phyloP scores from a whole-genome alignment of 805 yeast genomes.

The Nematodospora valgi region DNA sequence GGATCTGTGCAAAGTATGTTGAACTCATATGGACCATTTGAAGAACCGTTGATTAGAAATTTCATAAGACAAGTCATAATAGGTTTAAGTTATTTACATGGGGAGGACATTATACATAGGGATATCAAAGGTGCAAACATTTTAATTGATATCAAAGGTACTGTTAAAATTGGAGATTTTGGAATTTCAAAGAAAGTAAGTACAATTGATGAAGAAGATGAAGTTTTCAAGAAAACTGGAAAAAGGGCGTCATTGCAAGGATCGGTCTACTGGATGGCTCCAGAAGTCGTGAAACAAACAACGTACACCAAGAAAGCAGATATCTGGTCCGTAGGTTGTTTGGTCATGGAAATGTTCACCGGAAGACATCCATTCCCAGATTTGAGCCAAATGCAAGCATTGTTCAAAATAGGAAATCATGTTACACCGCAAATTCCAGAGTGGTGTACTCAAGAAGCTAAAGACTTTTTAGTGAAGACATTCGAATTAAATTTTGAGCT shows the following conservation, averaged over 20 bases:
- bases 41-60: slow-evolving; percentile 68
- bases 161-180: slow-evolving; percentile 82
- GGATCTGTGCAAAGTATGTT: slow-evolving; percentile 63
- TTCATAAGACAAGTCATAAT: slow-evolving; percentile 73
- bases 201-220: slow-evolving; percentile 21
- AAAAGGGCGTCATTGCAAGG: slow-evolving; percentile 86
- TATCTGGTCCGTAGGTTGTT: slow-evolving; percentile 96
- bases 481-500: slow-evolving; percentile 72
- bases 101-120: slow-evolving; percentile 73
- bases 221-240: slow-evolving; percentile 27
- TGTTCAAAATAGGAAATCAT: slow-evolving; percentile 87
- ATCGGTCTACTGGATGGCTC: slow-evolving; percentile 98
- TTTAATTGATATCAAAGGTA: slow-evolving; percentile 73
- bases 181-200: slow-evolving; percentile 61
- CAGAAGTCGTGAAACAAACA: slow-evolving; percentile 93
- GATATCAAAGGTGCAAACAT: slow-evolving; percentile 90
- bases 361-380: slow-evolving; percentile 96
- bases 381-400: slow-evolving; percentile 94
- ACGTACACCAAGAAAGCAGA: slow-evolving; percentile 91
- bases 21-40: slow-evolving; percentile 72
- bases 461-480: slow-evolving; percentile 59
- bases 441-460: slow-evolving; percentile 65
- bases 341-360: slow-evolving; percentile 91
- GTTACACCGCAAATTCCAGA: slow-evolving; percentile 77
- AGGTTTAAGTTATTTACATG: slow-evolving; percentile 73